Evolutionary conservation across 2,329 filamentous ascomycete species (phyloP).

Genomic region (Aspergillus eucalypticola): DNA sequence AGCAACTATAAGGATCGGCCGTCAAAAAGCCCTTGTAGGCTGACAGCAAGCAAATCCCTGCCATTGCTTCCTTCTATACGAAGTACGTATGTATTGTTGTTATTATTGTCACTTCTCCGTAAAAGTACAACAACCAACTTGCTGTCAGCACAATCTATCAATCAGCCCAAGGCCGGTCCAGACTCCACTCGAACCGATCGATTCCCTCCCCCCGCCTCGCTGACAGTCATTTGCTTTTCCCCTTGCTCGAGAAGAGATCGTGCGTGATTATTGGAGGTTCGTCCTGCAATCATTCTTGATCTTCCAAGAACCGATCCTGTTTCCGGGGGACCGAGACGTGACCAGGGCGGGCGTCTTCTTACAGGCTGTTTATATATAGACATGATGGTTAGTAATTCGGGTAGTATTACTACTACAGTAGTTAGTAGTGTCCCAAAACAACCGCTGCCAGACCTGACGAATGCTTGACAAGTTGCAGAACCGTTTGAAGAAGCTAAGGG

Average conservation of each 20-base stretch:
- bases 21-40: constrained; percentile 7
- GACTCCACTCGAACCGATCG: constrained; percentile 11
- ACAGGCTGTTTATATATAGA: neutral
- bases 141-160: neutral
- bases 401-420: too few relatives aligned
- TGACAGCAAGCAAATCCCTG: neutral
- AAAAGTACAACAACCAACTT: neutral
- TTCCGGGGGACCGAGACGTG: constrained; percentile 14
- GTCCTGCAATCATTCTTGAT: constrained; percentile 9
- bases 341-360: neutral
- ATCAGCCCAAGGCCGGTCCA: constrained; percentile 10
- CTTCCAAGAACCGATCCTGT: constrained; percentile 13
- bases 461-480: too few relatives aligned
- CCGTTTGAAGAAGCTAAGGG: neutral
- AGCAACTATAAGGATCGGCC: constrained; percentile 12
- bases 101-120: neutral
- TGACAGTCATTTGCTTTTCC: neutral
- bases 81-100: neutral
- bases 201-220: neutral
- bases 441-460: neutral
- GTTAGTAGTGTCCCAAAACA: too few relatives aligned
- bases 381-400: too few relatives aligned
- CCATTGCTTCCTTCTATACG: neutral
- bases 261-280: constrained; percentile 16
- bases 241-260: constrained; percentile 10